Conservation (phyloP, 306 rosid species). For the Inga oerstediana region DNA sequence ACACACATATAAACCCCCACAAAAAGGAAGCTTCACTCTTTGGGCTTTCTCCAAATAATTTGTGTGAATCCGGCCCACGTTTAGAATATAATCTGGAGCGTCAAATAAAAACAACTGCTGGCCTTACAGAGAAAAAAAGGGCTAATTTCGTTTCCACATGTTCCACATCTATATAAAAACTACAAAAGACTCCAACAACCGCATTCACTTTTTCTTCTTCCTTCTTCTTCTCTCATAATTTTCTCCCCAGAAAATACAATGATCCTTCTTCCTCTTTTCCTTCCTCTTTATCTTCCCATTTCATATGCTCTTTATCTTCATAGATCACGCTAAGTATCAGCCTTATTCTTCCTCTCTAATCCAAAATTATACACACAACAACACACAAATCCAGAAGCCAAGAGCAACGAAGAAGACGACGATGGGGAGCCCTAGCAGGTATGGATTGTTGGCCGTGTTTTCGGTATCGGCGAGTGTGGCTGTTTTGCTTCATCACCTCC, state of each 20-base stretch:
- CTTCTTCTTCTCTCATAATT: slow-evolving; percentile 16
- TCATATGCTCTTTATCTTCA: background rate
- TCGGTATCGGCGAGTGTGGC: slow-evolving; percentile 80
- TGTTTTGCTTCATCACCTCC: slow-evolving; percentile 67
- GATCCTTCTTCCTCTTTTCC: slow-evolving; percentile 16
- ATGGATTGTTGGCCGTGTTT: slow-evolving; percentile 76
- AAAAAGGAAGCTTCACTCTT: slow-evolving; percentile 13
- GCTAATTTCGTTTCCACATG: background rate
- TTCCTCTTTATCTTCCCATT: background rate
- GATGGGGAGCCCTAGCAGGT: slow-evolving; percentile 62
- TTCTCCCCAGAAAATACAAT: background rate
- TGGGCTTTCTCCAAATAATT: background rate
- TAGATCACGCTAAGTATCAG: background rate
- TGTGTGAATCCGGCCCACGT: background rate
- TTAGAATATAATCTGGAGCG: background rate
- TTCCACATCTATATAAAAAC: background rate
- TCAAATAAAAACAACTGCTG: background rate
- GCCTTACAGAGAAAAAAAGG: background rate
- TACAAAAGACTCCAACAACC: slow-evolving; percentile 13
- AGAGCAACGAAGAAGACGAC: background rate
- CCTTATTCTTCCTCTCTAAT: background rate
- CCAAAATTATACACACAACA: background rate
- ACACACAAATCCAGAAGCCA: background rate
- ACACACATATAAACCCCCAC: background rate
- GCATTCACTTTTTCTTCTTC: background rate